A percentile compares a stretch with the other conserved stretches of the same genome.
Evolutionary conservation across 2,329 filamentous ascomycete genomes (phyloP).

Genomic region (Stemphylium beticola): DNA sequence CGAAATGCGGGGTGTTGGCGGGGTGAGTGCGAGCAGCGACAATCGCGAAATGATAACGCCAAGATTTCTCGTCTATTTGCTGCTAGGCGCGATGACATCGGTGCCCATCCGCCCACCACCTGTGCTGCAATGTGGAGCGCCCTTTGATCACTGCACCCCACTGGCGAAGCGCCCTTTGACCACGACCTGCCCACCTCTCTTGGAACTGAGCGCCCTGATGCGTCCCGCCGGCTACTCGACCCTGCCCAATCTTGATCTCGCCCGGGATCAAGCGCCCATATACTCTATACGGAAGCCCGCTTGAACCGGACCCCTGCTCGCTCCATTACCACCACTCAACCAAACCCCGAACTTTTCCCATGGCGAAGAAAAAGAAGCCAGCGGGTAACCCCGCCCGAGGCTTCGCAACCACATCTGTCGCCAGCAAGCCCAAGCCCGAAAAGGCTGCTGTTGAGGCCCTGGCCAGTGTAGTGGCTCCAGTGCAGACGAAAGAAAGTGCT

Average conservation of each 20-base stretch:
- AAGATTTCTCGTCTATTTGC: constrained; percentile 30
- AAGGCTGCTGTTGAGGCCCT: constrained; percentile 28
- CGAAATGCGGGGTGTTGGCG: constrained; percentile 34
- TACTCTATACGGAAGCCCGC: constrained; percentile 42
- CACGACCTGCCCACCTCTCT: constrained; percentile 1
- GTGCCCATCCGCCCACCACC: background rate
- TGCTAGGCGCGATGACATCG: constrained; percentile 23
- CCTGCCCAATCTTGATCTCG: constrained; percentile 43
- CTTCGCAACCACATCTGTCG: constrained; percentile 91
- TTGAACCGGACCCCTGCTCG: constrained; percentile 17
- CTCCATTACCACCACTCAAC: background rate
- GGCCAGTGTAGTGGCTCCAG: constrained; percentile 9
- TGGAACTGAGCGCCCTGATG: constrained; percentile 38
- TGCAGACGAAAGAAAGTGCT: constrained; percentile 22
- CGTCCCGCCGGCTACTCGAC: constrained; percentile 30
- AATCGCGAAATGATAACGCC: constrained; percentile 11
- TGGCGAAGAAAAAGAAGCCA: constrained; percentile 95
- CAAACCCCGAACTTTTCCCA: constrained; percentile 44
- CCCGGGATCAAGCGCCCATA: constrained; percentile 44
- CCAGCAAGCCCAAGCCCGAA: constrained; percentile 73
- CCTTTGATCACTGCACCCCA: constrained; percentile 15
- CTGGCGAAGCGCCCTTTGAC: constrained; percentile 7
- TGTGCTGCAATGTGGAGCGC: constrained; percentile 17
- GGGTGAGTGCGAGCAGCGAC: constrained; percentile 27
- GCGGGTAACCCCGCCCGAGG: constrained; percentile 86